Evolutionary conservation across 23 red algal species (phyloP), one percentile per base, ranked within the genome.

Genomic region (Porphyridium purpureum): DNA sequence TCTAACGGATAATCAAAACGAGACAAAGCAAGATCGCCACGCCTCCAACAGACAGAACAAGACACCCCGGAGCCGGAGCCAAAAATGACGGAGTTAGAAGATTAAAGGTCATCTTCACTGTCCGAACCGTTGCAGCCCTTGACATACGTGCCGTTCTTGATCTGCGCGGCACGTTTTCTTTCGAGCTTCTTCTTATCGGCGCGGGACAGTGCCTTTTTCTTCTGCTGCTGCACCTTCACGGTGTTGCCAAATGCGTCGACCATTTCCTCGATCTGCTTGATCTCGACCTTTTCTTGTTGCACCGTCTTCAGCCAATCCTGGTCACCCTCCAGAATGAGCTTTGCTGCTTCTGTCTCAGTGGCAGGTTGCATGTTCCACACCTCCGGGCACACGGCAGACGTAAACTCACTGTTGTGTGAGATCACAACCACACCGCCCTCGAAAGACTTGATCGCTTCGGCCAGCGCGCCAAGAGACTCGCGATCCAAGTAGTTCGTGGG

Each of bases 371-470:
- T 35, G 14, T 73, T 65, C 84, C 84, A 92, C 8, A 75, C 61
- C 70, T 92, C 84, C 22, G 74, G 74, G 29, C 72, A 78, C 23
- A 92, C 84, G 29, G 69, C 49, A 35, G 52, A 44, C 35, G 74
- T 78, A 47, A 92, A 92, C 25, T 78, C 72, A 7, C 64, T 38
- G 52, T 95, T 81, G 57, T 95, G 88, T 23, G 74, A 79, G 67
- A 95, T 81, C 59, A 95, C 58, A 15, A 95, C 88, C n/a, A 95
- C 81, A 60, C 88, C 88, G 21, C 88, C 88, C 24, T 83, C 75
- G 33, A 95, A 95, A 8, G 26, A 20, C 61, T 95, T 84, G 49
- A 95, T 67, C 1, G 88, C 88, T 31, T 69, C 57, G 11, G 81
- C 72, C 5, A 95, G 60, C 26, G 75, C 78, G 27, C 74, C 88